These are phyloP conservation scores for Chrysoporthe deuterocubensis DNA, from an alignment of 2,329 filamentous ascomycete species.

Conservation along the genomic window DNA sequence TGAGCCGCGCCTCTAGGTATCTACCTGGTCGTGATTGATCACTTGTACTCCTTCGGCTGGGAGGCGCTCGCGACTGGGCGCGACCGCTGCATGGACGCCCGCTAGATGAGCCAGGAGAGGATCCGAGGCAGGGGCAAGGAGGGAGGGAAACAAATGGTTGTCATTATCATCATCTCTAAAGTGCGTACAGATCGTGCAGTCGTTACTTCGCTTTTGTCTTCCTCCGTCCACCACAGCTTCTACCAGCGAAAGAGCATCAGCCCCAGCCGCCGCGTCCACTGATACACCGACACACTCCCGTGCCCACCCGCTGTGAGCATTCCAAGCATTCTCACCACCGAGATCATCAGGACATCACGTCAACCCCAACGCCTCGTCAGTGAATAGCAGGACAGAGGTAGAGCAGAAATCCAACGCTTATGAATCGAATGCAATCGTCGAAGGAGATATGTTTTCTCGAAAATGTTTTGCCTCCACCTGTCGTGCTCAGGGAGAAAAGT, in stretches of 20 bases:
- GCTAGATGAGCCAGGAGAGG: neutral
- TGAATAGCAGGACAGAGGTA: neutral
- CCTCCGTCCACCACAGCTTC: neutral
- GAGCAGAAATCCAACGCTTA: neutral
- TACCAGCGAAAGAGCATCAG: neutral
- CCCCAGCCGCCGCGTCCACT: neutral
- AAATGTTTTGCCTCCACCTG: neutral
- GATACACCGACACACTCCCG: neutral
- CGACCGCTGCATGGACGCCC: no score
- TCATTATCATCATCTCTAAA: slow-evolving; percentile 29
- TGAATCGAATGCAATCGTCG: neutral
- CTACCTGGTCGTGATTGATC: no score
- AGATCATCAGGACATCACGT: neutral
- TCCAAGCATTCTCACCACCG: neutral
- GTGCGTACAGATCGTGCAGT: slow-evolving; percentile 25
- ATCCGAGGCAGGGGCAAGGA: neutral
- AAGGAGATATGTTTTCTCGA: neutral
- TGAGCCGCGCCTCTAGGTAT: no score
- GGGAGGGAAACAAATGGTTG: slow-evolving; percentile 5
- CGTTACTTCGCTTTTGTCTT: slow-evolving; percentile 24
- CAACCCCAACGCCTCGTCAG: neutral
- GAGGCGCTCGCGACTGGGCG: neutral
- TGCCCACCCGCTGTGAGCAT: neutral
- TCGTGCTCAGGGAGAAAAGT: neutral
- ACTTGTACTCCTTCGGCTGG: no score